These are phyloP conservation scores for Dactylellina cionopaga DNA, from an alignment of 2,329 filamentous ascomycete species.

Conservation along the genomic window DNA sequence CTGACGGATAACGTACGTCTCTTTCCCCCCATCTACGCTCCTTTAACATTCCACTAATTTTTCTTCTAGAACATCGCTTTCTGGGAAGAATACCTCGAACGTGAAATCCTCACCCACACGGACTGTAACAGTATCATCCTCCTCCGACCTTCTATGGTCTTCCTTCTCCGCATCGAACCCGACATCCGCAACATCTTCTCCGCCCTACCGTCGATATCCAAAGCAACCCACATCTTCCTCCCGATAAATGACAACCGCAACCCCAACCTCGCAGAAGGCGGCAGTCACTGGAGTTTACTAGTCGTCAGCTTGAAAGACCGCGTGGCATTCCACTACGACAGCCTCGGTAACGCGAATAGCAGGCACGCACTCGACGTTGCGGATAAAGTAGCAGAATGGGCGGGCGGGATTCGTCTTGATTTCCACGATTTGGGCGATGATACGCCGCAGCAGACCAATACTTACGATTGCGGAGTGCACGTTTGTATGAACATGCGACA, in stretches of 20 bases:
- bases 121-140: constrained; percentile 84
- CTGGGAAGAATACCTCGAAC: constrained; percentile 97
- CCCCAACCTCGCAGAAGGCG: constrained; percentile 81
- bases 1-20: constrained; percentile 86
- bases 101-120: constrained; percentile 81
- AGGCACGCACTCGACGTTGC: constrained; percentile 76
- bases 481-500: constrained; percentile 96
- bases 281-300: constrained; percentile 92
- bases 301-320: constrained; percentile 88
- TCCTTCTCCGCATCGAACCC: constrained; percentile 60
- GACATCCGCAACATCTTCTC: constrained; percentile 62
- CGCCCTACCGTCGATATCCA: constrained; percentile 77
- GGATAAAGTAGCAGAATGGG: constrained; percentile 73
- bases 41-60: no score
- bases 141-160: constrained; percentile 90
- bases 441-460: constrained; percentile 89
- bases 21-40: constrained; percentile 19
- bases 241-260: constrained; percentile 91
- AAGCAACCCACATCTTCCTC: constrained; percentile 90
- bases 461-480: constrained; percentile 93
- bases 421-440: constrained; percentile 82
- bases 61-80: constrained; percentile 96
- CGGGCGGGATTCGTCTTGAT: constrained; percentile 69
- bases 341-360: constrained; percentile 78
- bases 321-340: constrained; percentile 97